These are phyloP conservation scores for Primulina eburnea DNA, from an alignment of 257 asterid genomes.

Conservation along the genomic window DNA sequence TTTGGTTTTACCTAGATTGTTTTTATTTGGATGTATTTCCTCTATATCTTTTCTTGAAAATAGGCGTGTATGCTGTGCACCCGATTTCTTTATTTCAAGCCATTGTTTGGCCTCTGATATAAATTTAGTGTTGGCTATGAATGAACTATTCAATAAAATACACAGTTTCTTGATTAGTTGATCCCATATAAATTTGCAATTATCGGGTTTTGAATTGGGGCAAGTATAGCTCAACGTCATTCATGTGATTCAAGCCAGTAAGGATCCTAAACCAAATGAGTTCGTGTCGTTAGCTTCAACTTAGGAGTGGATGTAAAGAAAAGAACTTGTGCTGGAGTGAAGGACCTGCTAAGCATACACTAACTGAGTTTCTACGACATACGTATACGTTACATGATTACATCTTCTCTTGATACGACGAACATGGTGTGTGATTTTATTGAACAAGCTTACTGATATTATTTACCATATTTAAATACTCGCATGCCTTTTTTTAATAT, in stretches of 20 bases:
- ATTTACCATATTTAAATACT: background rate
- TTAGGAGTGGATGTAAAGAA: conserved; percentile 31
- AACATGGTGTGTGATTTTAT: background rate
- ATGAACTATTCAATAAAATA: too few species aligned
- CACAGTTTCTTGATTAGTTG: background rate
- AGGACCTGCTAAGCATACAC: conserved; percentile 28
- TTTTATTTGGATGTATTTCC: background rate
- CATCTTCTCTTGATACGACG: conserved; percentile 3
- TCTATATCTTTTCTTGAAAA: too few species aligned
- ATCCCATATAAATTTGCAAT: background rate
- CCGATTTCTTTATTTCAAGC: background rate
- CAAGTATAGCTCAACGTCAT: background rate
- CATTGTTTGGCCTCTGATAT: background rate
- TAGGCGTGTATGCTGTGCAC: too few species aligned
- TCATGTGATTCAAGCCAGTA: background rate
- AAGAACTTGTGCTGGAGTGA: conserved; percentile 42
- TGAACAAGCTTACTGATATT: background rate
- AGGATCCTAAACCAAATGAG: background rate
- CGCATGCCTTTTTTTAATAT: background rate
- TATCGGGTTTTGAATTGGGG: background rate
- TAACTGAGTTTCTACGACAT: conserved; percentile 20
- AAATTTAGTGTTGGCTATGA: too few species aligned
- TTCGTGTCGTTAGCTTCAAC: background rate
- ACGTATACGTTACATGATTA: background rate
- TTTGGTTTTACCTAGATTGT: background rate